Evolutionary conservation across 805 yeast species (phyloP).

Genomic region (Candida wancherniae): DNA sequence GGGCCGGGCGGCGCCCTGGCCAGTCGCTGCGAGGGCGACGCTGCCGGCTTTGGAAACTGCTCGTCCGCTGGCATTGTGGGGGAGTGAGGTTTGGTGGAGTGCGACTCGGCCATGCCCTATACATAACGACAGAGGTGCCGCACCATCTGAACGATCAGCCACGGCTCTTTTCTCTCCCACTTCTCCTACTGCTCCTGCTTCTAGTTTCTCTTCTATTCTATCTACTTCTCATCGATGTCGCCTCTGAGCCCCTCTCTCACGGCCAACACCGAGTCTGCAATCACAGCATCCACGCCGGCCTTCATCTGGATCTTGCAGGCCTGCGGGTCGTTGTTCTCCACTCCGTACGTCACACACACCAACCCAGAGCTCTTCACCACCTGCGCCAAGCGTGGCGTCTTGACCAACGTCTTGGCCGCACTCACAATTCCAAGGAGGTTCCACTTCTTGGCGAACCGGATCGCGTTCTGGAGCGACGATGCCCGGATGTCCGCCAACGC

Average conservation of each 20-base stretch:
- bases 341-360: slow-evolving; percentile 91
- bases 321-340: slow-evolving; percentile 76
- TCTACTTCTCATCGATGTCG: slow-evolving; percentile 11
- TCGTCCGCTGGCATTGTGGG: slow-evolving; percentile 1
- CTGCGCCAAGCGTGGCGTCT: slow-evolving; percentile 82
- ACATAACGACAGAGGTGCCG: no score
- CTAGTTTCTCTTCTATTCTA: not conserved
- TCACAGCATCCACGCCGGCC: slow-evolving; percentile 98
- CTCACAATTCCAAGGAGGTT: slow-evolving; percentile 86
- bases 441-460: slow-evolving; percentile 88
- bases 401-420: slow-evolving; percentile 81
- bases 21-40: no score
- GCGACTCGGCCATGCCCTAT: not conserved
- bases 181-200: not conserved
- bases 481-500: slow-evolving; percentile 90
- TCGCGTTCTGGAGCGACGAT: slow-evolving; percentile 81
- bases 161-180: slow-evolving; percentile 1
- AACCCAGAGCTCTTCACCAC: slow-evolving; percentile 90
- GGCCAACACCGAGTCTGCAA: slow-evolving; percentile 90
- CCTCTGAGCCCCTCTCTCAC: slow-evolving; percentile 73
- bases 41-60: slow-evolving; percentile 4
- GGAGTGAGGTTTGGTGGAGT: not conserved
- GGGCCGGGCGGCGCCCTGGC: not conserved
- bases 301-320: slow-evolving; percentile 80
- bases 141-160: no score